Conservation (phyloP, 2,329 filamentous ascomycete species). For the Cryphonectria radicalis region DNA sequence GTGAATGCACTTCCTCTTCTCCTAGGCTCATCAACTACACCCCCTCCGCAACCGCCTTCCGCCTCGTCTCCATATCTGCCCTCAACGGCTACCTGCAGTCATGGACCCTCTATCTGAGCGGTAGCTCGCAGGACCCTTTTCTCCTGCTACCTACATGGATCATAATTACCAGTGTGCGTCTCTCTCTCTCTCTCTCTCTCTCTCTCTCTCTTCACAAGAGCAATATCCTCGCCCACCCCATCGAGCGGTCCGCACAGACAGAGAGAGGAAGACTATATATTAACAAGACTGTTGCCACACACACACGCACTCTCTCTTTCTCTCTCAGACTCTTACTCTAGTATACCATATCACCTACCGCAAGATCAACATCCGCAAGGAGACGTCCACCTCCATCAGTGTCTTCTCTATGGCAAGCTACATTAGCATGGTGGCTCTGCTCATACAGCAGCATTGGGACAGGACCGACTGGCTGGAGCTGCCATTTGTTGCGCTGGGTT, state of each 20-base stretch:
- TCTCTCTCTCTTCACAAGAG: background rate
- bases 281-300: background rate
- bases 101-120: constrained; percentile 71
- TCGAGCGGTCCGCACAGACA: background rate
- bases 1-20: constrained; percentile 24
- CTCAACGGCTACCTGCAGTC: constrained; percentile 77
- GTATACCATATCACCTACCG: constrained; percentile 79
- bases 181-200: constrained; percentile 18
- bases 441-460: constrained; percentile 68
- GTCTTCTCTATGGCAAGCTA: constrained; percentile 79
- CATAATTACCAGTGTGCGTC: constrained; percentile 70
- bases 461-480: constrained; percentile 65
- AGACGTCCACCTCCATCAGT: constrained; percentile 76
- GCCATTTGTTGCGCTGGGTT: constrained; percentile 56
- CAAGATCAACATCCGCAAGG: constrained; percentile 78
- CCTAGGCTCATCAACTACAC: constrained; percentile 81
- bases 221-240: no score
- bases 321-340: constrained; percentile 66
- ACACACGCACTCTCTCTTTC: background rate
- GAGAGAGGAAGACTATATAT: background rate
- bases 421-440: constrained; percentile 72
- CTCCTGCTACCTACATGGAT: constrained; percentile 79
- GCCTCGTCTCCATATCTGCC: constrained; percentile 74
- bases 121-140: constrained; percentile 70
- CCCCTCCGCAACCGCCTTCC: constrained; percentile 77